phyloP scores from a whole-genome alignment of 2,329 filamentous ascomycete genomes.

The Lasiodiplodia citricola region DNA sequence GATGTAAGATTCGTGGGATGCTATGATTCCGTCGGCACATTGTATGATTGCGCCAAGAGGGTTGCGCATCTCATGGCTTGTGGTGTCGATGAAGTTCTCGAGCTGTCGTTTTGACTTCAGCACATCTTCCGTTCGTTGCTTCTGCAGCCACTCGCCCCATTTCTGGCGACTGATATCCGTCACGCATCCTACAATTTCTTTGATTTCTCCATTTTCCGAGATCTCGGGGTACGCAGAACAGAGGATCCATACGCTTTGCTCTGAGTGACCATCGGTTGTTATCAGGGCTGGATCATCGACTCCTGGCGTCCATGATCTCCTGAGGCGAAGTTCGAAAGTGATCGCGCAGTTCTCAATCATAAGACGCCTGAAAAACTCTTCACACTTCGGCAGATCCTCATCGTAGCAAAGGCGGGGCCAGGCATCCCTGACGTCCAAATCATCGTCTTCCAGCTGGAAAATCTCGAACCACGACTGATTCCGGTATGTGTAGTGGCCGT shows the following conservation, averaged over 20 bases:
- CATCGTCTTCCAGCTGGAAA: slow-evolving; percentile 33
- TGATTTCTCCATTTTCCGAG: slow-evolving; percentile 33
- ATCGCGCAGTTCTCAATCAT: slow-evolving; percentile 39
- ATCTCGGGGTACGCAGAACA: slow-evolving; percentile 39
- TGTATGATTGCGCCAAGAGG: slow-evolving; percentile 50
- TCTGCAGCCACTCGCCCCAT: slow-evolving; percentile 47
- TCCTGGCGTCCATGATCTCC: slow-evolving; percentile 40
- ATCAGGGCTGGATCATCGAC: slow-evolving; percentile 25
- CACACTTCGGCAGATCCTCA: slow-evolving; percentile 43
- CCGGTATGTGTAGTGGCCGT: slow-evolving; percentile 45
- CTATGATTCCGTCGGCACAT: slow-evolving; percentile 50
- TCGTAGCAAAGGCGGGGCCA: slow-evolving; percentile 37
- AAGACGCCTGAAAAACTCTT: slow-evolving; percentile 39
- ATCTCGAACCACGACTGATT: slow-evolving; percentile 49
- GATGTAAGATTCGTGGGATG: slow-evolving; percentile 32
- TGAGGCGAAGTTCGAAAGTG: slow-evolving; percentile 46
- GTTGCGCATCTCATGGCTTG: slow-evolving; percentile 38
- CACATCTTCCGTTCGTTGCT: slow-evolving; percentile 43
- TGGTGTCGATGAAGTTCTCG: slow-evolving; percentile 47
- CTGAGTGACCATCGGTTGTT: slow-evolving; percentile 17
- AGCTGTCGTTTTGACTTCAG: slow-evolving; percentile 47
- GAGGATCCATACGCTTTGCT: slow-evolving; percentile 38
- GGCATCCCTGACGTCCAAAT: slow-evolving; percentile 32
- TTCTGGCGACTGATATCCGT: slow-evolving; percentile 47
- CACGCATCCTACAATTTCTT: slow-evolving; percentile 45